Evolutionary conservation across 179 eudicot genomes (phyloP), one percentile per base, ranked within the genome.

Genomic region (Silene vulgaris): DNA sequence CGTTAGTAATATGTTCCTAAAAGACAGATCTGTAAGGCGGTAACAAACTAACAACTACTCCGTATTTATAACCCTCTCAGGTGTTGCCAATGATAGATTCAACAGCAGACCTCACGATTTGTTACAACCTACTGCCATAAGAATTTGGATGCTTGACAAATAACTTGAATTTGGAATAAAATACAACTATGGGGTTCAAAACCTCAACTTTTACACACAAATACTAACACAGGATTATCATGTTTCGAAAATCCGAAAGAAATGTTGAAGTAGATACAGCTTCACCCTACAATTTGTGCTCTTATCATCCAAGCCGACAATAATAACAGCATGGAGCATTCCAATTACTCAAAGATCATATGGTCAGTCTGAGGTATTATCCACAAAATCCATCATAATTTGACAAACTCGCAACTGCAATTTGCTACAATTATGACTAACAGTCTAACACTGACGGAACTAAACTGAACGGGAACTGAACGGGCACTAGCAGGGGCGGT

Each of bases 1-100:
- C 4, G 64, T 0, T 5, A 67, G 5, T 30, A 80, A 54, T 8
- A 63, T 29, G 68, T 56, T 61, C 52, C 71, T 54, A 63, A 62
- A 23, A 37, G 3, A n/a, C 17, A 64, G 1, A 8, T 28, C 11
- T 0, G 8, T 37, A 37, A 37, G 43, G 43, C 8, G 8, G 43
- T 37, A 6, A 40, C 48, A 40, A 40, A 40, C n/a, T 45, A 54
- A 21, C 61, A 67, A 12, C 14, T 5, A 74, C 57, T 43, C 11
- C 8, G 12, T 45, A 12, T 20, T 20, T 67, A 26, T 14, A 1
- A 61, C 63, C 48, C 21, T 68, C 16, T 37, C 56, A 8, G 8
- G 4, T 68, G 52, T 3, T 13, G 52, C 9, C 32, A 5, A 60
- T n/a, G n/a, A 48, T 35, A 54, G 43, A 68, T 70, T 26, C 32